These are phyloP conservation scores for Boletus subparvulus DNA, from an alignment of 768 basidiomycete species.

Conservation along the genomic window DNA sequence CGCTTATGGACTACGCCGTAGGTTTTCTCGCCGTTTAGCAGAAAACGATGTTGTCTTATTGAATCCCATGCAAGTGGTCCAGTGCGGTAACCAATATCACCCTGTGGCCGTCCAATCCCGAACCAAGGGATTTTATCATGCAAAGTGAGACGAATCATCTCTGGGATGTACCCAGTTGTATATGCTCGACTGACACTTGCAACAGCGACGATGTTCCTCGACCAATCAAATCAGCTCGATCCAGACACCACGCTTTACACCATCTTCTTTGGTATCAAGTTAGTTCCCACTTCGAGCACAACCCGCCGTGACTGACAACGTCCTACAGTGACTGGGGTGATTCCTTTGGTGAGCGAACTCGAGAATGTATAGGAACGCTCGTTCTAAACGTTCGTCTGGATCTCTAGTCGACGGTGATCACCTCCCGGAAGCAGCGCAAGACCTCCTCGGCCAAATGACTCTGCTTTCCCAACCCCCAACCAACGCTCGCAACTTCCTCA, in stretches of 20 bases:
- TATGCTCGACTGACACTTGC: background rate
- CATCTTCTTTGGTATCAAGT: constrained; percentile 59
- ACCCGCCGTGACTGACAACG: background rate
- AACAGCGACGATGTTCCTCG: constrained; percentile 43
- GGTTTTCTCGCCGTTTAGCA: constrained; percentile 5
- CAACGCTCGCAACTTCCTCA: constrained; percentile 48
- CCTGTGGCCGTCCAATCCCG: constrained; percentile 52
- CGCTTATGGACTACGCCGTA: constrained; percentile 52
- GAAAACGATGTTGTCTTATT: background rate
- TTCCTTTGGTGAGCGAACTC: constrained; percentile 36
- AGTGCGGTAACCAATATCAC: constrained; percentile 48
- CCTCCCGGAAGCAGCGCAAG: constrained; percentile 44
- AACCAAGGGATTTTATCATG: constrained; percentile 46
- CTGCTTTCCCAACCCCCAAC: constrained; percentile 50
- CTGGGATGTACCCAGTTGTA: background rate
- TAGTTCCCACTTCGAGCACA: constrained; percentile 8
- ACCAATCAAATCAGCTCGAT: constrained; percentile 44
- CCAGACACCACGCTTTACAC: constrained; percentile 49
- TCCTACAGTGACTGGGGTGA: constrained; percentile 42
- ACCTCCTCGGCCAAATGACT: constrained; percentile 44
- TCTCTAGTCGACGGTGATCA: constrained; percentile 45
- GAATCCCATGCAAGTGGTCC: constrained; percentile 25
- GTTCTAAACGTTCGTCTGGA: background rate
- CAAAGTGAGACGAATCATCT: constrained; percentile 37
- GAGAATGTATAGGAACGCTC: background rate